A percentile compares a stretch with the other conserved stretches of the same genome.
Conservation (phyloP, 768 basidiomycete genomes). For the Tulasnella sp. region DNA sequence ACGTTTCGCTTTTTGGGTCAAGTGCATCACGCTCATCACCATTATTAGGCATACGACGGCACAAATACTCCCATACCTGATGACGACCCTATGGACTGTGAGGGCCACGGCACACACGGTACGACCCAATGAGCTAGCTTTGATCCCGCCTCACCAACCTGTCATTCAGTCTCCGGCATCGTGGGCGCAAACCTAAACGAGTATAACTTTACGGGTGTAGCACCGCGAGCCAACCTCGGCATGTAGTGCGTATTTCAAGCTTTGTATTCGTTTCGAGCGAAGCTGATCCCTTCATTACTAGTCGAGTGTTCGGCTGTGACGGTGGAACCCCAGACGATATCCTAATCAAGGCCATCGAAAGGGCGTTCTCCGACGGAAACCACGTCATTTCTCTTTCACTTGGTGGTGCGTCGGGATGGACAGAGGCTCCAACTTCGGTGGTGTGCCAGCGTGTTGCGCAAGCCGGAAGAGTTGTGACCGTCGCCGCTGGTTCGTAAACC, state of each 20-base stretch:
- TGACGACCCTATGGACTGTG: slow-evolving; percentile 16
- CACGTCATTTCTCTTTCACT: slow-evolving; percentile 15
- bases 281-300: neutral
- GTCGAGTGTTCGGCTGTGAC: slow-evolving; percentile 14
- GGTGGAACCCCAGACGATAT: slow-evolving; percentile 5
- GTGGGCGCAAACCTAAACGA: neutral
- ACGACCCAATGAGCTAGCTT: no score
- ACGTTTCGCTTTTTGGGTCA: neutral
- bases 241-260: neutral
- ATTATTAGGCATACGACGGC: slow-evolving; percentile 12
- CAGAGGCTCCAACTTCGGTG: slow-evolving; percentile 25
- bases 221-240: slow-evolving; percentile 42
- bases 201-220: slow-evolving; percentile 59
- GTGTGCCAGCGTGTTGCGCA: slow-evolving; percentile 45
- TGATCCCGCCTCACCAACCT: neutral
- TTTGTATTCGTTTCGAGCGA: neutral
- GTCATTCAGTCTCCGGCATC: neutral
- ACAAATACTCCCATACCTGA: slow-evolving; percentile 10
- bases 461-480: slow-evolving; percentile 46
- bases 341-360: slow-evolving; percentile 4
- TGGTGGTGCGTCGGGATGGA: slow-evolving; percentile 5
- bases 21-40: no score
- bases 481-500: slow-evolving; percentile 7
- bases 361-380: slow-evolving; percentile 11
- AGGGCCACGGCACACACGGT: slow-evolving; percentile 35